Percentiles rank a stretch among this genome's conserved stretches.
phyloP scores from a whole-genome alignment of 1,284 basidiomycete species.

The Ustilago loliicola region DNA sequence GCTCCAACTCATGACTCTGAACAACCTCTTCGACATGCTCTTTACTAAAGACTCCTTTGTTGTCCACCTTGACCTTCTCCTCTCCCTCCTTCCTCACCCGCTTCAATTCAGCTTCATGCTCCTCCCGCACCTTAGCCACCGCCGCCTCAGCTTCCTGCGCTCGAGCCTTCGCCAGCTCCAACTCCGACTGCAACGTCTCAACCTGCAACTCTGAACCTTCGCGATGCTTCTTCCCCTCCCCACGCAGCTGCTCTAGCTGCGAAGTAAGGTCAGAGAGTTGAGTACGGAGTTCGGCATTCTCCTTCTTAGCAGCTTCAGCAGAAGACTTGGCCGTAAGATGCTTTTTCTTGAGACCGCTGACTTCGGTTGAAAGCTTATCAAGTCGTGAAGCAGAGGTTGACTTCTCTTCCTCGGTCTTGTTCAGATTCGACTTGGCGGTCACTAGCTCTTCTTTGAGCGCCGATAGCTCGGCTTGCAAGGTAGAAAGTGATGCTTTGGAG shows the following conservation, averaged over 20 bases:
- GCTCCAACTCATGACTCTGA: slow-evolving; percentile 56
- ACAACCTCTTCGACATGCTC: slow-evolving; percentile 49
- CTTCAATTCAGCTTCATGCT: slow-evolving; percentile 4
- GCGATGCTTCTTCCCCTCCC: slow-evolving; percentile 1
- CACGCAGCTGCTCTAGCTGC: slow-evolving; percentile 13
- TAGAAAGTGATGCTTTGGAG: slow-evolving; percentile 14
- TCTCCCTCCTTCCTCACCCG: not conserved
- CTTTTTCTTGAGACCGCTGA: slow-evolving; percentile 46
- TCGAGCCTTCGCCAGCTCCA: slow-evolving; percentile 21
- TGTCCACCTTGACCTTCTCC: slow-evolving; percentile 28
- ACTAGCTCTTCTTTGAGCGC: slow-evolving; percentile 17
- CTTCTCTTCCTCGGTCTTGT: slow-evolving; percentile 19
- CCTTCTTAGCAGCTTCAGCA: slow-evolving; percentile 45
- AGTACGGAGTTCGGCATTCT: slow-evolving; percentile 37
- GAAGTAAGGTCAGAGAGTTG: slow-evolving; percentile 14
- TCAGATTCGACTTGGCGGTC: slow-evolving; percentile 6
- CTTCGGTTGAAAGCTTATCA: slow-evolving; percentile 36
- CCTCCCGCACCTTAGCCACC: slow-evolving; percentile 3
- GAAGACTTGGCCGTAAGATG: slow-evolving; percentile 51
- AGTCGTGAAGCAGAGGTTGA: slow-evolving; percentile 6
- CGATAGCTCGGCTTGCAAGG: slow-evolving; percentile 15
- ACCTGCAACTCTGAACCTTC: slow-evolving; percentile 20
- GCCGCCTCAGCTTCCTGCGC: slow-evolving; percentile 23
- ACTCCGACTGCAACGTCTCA: slow-evolving; percentile 30
- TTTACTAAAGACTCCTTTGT: slow-evolving; percentile 43